phyloP scores from a whole-genome alignment of 1,284 basidiomycete genomes.

The Sphagnurus paluster region DNA sequence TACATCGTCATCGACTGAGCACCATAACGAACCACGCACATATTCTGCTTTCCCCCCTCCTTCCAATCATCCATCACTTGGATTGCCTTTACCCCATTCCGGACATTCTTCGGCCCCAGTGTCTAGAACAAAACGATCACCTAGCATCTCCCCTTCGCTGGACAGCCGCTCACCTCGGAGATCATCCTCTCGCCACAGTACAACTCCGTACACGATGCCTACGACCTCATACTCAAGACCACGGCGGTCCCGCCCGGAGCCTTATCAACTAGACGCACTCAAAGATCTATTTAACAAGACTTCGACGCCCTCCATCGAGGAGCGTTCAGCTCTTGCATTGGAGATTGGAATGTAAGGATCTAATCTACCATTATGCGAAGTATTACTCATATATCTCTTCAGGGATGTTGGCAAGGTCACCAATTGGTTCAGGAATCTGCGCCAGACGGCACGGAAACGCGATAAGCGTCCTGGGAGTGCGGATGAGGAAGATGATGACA shows the following conservation, averaged over 20 bases:
- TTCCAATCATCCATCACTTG: slow-evolving; percentile 43
- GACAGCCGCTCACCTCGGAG: slow-evolving; percentile 40
- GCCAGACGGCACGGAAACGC: slow-evolving; percentile 71
- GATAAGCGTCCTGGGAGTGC: slow-evolving; percentile 43
- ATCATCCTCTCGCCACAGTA: slow-evolving; percentile 39
- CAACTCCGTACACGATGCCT: slow-evolving; percentile 46
- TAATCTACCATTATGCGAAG: slow-evolving; percentile 9
- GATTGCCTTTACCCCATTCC: slow-evolving; percentile 26
- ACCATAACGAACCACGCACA: slow-evolving; percentile 37
- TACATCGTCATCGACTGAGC: slow-evolving; percentile 24
- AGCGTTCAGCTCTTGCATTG: slow-evolving; percentile 66
- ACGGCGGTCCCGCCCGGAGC: slow-evolving; percentile 73
- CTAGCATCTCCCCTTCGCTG: slow-evolving; percentile 36
- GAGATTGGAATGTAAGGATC: slow-evolving; percentile 66
- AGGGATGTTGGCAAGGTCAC: slow-evolving; percentile 82
- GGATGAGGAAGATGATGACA: slow-evolving; percentile 44
- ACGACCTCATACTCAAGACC: slow-evolving; percentile 41
- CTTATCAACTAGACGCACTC: slow-evolving; percentile 70
- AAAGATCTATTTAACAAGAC: slow-evolving; percentile 68
- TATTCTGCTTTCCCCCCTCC: slow-evolving; percentile 50
- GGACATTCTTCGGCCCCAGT: slow-evolving; percentile 29
- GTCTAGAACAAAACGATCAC: slow-evolving; percentile 29
- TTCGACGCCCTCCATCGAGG: slow-evolving; percentile 75
- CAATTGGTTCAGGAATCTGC: slow-evolving; percentile 83
- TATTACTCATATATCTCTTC: slow-evolving; percentile 19